Conservation (phyloP, 23 red algal species). For the Gracilariopsis chorda region DNA sequence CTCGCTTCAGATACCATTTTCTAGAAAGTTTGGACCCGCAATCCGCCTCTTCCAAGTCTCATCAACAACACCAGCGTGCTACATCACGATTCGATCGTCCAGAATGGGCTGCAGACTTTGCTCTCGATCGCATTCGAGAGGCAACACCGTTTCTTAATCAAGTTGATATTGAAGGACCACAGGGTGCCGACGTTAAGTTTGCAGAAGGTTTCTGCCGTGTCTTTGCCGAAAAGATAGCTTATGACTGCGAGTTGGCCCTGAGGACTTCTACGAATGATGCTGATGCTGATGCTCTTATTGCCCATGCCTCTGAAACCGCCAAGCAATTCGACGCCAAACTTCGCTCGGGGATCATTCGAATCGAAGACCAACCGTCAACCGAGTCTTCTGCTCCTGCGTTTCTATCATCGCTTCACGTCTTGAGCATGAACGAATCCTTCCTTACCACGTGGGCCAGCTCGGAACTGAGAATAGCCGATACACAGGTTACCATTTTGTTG, state of each 20-base stretch:
- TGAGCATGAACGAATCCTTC: slow-evolving; percentile 65
- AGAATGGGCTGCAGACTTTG: slow-evolving; percentile 79
- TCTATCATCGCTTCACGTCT: slow-evolving; percentile 37
- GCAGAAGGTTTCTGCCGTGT: slow-evolving; percentile 70
- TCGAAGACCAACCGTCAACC: background rate
- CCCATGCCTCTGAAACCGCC: slow-evolving; percentile 61
- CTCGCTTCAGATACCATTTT: slow-evolving; percentile 78
- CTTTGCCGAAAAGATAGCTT: slow-evolving; percentile 70
- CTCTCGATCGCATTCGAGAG: slow-evolving; percentile 58
- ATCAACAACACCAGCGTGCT: background rate
- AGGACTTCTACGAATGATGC: slow-evolving; percentile 46
- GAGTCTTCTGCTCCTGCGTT: slow-evolving; percentile 5
- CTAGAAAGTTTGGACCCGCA: slow-evolving; percentile 36
- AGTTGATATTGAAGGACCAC: slow-evolving; percentile 40
- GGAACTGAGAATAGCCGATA: slow-evolving; percentile 50
- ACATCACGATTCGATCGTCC: slow-evolving; percentile 66
- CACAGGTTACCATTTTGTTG: slow-evolving; percentile 14
- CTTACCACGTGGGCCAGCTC: slow-evolving; percentile 62
- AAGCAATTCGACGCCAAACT: slow-evolving; percentile 68
- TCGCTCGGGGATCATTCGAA: slow-evolving; percentile 32
- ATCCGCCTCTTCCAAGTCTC: background rate
- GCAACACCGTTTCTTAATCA: slow-evolving; percentile 57
- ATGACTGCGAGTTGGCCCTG: slow-evolving; percentile 60
- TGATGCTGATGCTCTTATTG: slow-evolving; percentile 49
- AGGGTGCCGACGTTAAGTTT: slow-evolving; percentile 56